Evolutionary conservation across 768 basidiomycete genomes (phyloP).

Genomic region (Termitomyces eurrhizus): DNA sequence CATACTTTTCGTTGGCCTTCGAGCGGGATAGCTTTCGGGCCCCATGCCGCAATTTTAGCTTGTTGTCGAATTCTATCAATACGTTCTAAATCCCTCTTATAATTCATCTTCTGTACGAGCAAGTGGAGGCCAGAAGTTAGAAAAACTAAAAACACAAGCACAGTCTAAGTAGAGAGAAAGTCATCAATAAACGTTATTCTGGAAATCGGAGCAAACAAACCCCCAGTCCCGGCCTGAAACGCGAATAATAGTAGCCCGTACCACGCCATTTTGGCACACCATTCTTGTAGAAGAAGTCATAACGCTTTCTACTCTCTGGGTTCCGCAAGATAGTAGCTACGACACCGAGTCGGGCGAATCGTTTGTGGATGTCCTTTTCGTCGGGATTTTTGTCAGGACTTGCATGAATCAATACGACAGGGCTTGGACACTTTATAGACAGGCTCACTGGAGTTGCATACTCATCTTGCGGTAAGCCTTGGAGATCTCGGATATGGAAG

Average conservation of each 20-base stretch:
- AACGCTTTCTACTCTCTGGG: constrained; percentile 73
- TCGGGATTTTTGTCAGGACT: constrained; percentile 97
- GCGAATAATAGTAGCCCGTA: constrained; percentile 93
- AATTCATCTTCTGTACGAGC: constrained; percentile 73
- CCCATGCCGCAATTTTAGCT: constrained; percentile 80
- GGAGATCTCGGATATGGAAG: constrained; percentile 70
- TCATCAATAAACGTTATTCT: constrained; percentile 2
- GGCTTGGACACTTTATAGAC: neutral
- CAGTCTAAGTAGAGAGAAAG: constrained; percentile 46
- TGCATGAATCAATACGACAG: constrained; percentile 23
- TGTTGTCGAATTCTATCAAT: constrained; percentile 58
- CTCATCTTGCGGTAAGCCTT: constrained; percentile 93
- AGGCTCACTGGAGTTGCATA: constrained; percentile 79
- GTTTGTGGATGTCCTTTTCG: constrained; percentile 76
- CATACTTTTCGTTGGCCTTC: constrained; percentile 68
- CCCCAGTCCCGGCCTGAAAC: constrained; percentile 90
- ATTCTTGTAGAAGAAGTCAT: constrained; percentile 95
- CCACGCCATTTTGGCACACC: constrained; percentile 97
- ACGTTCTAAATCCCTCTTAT: constrained; percentile 65
- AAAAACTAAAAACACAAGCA: constrained; percentile 70
- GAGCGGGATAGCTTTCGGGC: constrained; percentile 62
- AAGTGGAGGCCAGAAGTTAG: constrained; percentile 83
- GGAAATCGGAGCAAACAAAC: constrained; percentile 33
- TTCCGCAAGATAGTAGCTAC: constrained; percentile 79
- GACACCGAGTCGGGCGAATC: constrained; percentile 89